A percentile compares a stretch with the other conserved stretches of the same genome.
Evolutionary conservation across 2,329 filamentous ascomycete species (phyloP).

Genomic region (Simplicillium sp.): DNA sequence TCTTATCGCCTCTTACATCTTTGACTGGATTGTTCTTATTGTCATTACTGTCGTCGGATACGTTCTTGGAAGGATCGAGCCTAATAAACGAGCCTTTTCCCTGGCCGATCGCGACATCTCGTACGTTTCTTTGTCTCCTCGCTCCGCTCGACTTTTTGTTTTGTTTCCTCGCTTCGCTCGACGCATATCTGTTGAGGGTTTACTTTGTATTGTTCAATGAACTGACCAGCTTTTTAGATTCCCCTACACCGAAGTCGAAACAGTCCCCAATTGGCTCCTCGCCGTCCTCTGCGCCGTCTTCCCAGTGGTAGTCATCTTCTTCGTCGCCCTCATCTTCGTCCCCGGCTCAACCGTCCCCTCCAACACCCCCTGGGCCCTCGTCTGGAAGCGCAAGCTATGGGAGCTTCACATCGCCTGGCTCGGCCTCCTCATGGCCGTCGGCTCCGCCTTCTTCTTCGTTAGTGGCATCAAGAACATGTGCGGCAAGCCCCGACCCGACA

Average conservation of each 20-base stretch:
- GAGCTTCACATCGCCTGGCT: constrained; percentile 82
- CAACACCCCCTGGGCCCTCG: constrained; percentile 50
- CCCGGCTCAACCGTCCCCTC: constrained; percentile 60
- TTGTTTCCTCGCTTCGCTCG: constrained; percentile 3
- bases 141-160: too few species aligned
- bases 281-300: constrained; percentile 52
- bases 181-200: constrained; percentile 5
- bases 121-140: constrained; percentile 26
- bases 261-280: constrained; percentile 58
- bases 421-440: constrained; percentile 65
- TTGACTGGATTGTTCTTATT: constrained; percentile 66
- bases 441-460: constrained; percentile 69
- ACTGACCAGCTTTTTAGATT: too few species aligned
- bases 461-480: constrained; percentile 75
- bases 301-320: constrained; percentile 58
- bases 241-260: constrained; percentile 61
- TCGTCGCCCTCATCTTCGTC: constrained; percentile 61
- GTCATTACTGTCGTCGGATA: constrained; percentile 47
- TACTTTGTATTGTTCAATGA: too few species aligned
- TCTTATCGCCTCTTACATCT: constrained; percentile 54
- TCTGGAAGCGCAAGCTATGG: constrained; percentile 82
- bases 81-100: constrained; percentile 63
- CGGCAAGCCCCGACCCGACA: constrained; percentile 67
- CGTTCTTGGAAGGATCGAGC: constrained; percentile 48
- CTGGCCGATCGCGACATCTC: constrained; percentile 67